Evolutionary conservation across 768 basidiomycete genomes (phyloP).

Genomic region (Pleurotus ostreatus): DNA sequence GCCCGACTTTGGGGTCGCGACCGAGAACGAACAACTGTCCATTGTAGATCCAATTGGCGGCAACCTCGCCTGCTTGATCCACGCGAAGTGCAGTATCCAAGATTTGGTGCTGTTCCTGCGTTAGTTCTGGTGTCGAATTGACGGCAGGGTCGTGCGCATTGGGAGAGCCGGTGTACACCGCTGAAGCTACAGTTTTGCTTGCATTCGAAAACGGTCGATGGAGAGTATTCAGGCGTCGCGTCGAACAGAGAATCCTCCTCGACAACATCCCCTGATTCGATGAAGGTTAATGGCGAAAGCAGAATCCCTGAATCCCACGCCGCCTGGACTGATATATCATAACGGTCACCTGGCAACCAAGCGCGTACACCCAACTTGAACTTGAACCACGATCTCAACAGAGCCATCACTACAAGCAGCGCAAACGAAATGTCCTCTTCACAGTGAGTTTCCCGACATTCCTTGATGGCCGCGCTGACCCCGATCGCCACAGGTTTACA

Average conservation of each 20-base stretch:
- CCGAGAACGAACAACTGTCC: slow-evolving; percentile 81
- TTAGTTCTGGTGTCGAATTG: background rate
- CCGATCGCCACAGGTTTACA: slow-evolving; percentile 43
- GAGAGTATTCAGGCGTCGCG: background rate
- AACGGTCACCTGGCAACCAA: slow-evolving; percentile 1
- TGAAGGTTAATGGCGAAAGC: background rate
- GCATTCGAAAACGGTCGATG: background rate
- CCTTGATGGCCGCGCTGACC: background rate
- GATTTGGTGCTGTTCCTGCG: slow-evolving; percentile 10
- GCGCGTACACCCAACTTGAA: background rate
- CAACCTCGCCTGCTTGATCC: slow-evolving; percentile 94
- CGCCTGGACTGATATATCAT: background rate
- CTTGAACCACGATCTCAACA: background rate
- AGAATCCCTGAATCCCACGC: background rate
- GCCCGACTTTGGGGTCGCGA: slow-evolving; percentile 46
- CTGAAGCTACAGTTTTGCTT: background rate
- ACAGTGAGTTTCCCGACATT: background rate
- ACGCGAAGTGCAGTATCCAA: slow-evolving; percentile 77
- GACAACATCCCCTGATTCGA: background rate
- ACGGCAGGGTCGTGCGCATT: slow-evolving; percentile 1
- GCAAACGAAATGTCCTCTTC: slow-evolving; percentile 9
- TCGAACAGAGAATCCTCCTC: background rate
- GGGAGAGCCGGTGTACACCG: background rate
- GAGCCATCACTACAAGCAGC: background rate
- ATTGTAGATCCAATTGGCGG: slow-evolving; percentile 93